A percentile compares a stretch with the other conserved stretches of the same genome.
Conservation (phyloP, 2,329 filamentous ascomycete species). For the Nothomitra cinnamomea region DNA sequence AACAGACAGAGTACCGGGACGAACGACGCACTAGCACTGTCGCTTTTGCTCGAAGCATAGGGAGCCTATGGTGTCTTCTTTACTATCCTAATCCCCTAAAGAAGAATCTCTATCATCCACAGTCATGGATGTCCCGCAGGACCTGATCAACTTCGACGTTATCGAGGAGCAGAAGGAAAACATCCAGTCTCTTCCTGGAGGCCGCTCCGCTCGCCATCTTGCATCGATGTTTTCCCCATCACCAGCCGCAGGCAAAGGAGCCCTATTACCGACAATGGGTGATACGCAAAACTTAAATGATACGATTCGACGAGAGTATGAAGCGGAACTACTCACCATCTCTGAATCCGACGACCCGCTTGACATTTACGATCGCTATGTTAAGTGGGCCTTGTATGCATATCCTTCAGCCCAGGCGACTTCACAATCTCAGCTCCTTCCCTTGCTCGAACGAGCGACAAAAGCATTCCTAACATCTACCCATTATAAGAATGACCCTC, state of each 20-base stretch:
- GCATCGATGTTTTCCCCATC: constrained; percentile 63
- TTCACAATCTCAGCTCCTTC: constrained; percentile 73
- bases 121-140: constrained; percentile 30
- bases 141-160: constrained; percentile 64
- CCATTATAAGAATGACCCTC: constrained; percentile 88
- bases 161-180: constrained; percentile 98
- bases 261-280: constrained; percentile 21
- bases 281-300: constrained; percentile 66
- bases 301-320: constrained; percentile 64
- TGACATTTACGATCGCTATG: constrained; percentile 89
- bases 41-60: no score
- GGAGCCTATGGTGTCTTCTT: no score
- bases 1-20: no score
- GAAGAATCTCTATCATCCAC: background rate
- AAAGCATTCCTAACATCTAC: constrained; percentile 70
- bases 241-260: constrained; percentile 27
- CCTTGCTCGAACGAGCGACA: constrained; percentile 80
- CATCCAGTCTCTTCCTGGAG: constrained; percentile 81
- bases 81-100: no score
- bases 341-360: constrained; percentile 87
- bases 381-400: constrained; percentile 89
- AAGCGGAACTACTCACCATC: constrained; percentile 61
- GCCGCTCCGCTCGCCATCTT: constrained; percentile 75
- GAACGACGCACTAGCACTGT: no score
- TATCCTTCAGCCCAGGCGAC: constrained; percentile 92